Conservation (phyloP, 768 basidiomycete species). For the Suillus bovinus region DNA sequence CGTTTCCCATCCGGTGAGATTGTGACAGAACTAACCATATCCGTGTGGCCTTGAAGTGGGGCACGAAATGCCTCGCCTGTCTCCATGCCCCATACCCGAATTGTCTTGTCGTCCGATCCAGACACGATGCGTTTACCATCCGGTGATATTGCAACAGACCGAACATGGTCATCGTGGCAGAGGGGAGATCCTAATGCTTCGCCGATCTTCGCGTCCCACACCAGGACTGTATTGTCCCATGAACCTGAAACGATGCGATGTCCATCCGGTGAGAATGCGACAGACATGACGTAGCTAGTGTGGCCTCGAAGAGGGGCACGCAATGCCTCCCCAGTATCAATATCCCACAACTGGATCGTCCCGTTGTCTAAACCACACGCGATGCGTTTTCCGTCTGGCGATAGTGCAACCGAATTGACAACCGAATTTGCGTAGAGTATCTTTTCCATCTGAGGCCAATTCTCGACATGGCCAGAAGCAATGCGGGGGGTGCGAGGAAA, state of each 20-base stretch:
- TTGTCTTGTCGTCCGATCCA: background rate
- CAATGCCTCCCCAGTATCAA: background rate
- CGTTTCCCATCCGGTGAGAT: conserved; percentile 3
- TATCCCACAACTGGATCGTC: conserved; percentile 8
- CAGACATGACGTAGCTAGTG: background rate
- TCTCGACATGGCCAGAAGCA: background rate
- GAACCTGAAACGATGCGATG: conserved; percentile 24
- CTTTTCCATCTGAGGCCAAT: conserved; percentile 7
- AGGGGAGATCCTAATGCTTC: conserved; percentile 19
- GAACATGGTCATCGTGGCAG: background rate
- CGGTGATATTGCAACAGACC: background rate
- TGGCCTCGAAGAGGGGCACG: background rate
- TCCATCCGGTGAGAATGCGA: conserved; percentile 30
- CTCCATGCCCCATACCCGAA: conserved; percentile 14
- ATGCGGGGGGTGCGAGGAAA: background rate
- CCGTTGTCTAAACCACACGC: conserved; percentile 12
- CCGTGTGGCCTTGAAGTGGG: background rate
- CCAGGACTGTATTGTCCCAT: background rate
- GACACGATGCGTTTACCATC: conserved; percentile 3
- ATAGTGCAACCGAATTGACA: background rate
- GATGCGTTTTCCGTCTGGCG: conserved; percentile 6
- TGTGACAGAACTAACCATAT: background rate
- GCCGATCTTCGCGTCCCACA: conserved; percentile 11
- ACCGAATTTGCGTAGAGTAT: fast-evolving
- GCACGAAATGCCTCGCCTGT: background rate